Base-by-base conservation (phyloP, 805 yeast species). In the Saccharomyces jurei region DNA sequence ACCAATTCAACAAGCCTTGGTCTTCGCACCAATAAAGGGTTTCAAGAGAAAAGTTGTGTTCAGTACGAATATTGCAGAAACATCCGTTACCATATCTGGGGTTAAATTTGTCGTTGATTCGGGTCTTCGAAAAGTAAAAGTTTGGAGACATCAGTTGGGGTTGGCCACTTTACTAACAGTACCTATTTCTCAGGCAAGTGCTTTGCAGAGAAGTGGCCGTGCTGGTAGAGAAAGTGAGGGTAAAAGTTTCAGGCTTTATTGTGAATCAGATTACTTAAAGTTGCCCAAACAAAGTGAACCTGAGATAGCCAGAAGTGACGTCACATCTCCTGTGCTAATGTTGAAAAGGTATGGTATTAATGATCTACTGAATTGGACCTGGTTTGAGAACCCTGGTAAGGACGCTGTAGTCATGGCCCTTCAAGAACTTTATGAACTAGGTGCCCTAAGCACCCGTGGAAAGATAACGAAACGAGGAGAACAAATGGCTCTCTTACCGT, bases 191-290 rank as follows among this genome's bases (percentile, higher is more conserved):
- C 89, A 87, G 64, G 96, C 98, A 0, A 87, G 96, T 44, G 99
- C 98, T 0, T 81, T 87, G 36, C 99, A 94, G 74, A 77, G 99
- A 71, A 83, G 91, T 49, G 99, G 99, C 69, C 87, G 99, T 77
- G 98, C 99, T n/a, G 99, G 99, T 58, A 89, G 99, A 81, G 98
- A 94, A 72, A 79, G 83, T 17, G 81, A 86, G 30, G 99, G 99
- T 47, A 92, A 92, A 68, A 88, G 94, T 48, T 94, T 77, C 71
- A 74, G 98, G 56, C 72, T 94, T 41, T 94, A 86, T 68, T 83
- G 87, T 50, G 98, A 92, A 62, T 67, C 73, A 1, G 85, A 87
- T 55, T 92, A 81, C 62, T 55, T 69, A 3, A 78, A 78, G 58
- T 73, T 94, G 52, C 83, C 86, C 0, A 73, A 76, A 49, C 94